Evolutionary conservation across 2,329 filamentous ascomycete genomes (phyloP).

Genomic region (Xylariales sp.): DNA sequence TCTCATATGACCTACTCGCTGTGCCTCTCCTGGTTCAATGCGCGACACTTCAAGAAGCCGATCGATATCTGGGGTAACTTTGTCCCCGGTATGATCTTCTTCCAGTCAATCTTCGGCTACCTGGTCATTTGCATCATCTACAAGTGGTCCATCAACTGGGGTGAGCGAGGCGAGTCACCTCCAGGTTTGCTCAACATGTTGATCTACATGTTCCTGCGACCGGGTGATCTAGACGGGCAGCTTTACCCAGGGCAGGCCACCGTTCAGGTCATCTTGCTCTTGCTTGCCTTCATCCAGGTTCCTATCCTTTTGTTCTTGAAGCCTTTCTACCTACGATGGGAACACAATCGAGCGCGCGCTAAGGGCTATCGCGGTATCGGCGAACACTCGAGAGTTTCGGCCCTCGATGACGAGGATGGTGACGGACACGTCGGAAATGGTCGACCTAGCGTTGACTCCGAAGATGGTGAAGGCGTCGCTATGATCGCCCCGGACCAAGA

Average conservation of each 20-base stretch:
- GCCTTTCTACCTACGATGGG: constrained; percentile 89
- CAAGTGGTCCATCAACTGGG: constrained; percentile 95
- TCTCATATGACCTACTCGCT: constrained; percentile 98
- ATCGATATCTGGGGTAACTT: constrained; percentile 99
- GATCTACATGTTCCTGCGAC: constrained; percentile 98
- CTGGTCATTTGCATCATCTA: constrained; percentile 90
- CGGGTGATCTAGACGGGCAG: constrained; percentile 66
- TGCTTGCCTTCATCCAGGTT: constrained; percentile 81
- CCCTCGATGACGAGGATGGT: constrained; percentile 80
- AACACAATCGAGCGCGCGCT: constrained; percentile 84
- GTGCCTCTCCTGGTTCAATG: constrained; percentile 88
- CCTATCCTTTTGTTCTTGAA: constrained; percentile 91
- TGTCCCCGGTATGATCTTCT: constrained; percentile 97
- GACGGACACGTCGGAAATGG: constrained; percentile 54
- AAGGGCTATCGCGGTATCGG: constrained; percentile 91
- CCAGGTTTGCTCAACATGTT: constrained; percentile 96
- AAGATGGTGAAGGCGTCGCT: constrained; percentile 60
- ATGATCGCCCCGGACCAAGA: constrained; percentile 43
- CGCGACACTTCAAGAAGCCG: constrained; percentile 86
- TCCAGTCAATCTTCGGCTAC: constrained; percentile 98
- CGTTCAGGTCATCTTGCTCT: constrained; percentile 73
- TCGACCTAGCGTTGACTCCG: constrained; percentile 59
- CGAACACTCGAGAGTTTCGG: constrained; percentile 81
- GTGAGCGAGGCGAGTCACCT: constrained; percentile 58
- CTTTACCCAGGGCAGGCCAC: constrained; percentile 73